Conservation (phyloP, 2,329 filamentous ascomycete species). For the Fusarium pilosicola region DNA sequence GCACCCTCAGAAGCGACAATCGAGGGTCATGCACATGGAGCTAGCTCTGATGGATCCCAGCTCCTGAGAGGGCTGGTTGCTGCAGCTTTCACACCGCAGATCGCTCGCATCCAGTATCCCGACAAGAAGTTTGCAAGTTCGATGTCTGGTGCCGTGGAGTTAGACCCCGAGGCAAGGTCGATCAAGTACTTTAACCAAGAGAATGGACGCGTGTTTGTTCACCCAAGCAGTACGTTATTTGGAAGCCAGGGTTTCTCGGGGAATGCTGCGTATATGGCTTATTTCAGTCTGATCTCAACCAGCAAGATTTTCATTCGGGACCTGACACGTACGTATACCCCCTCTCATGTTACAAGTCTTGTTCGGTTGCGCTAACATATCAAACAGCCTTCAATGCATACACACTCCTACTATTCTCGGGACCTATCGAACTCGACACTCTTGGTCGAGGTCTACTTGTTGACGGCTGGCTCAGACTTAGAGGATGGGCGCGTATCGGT, state of each 20-base stretch:
- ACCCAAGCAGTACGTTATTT: conserved; percentile 89
- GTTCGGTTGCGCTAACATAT: conserved; percentile 6
- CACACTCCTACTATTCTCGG: conserved; percentile 87
- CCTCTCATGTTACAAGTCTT: background rate
- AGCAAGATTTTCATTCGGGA: conserved; percentile 93
- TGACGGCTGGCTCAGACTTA: conserved; percentile 86
- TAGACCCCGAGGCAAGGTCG: conserved; percentile 89
- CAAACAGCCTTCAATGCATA: conserved; percentile 87
- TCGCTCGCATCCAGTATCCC: conserved; percentile 91
- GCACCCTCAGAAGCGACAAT: conserved; percentile 51
- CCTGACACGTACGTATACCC: conserved; percentile 75
- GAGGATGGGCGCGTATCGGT: conserved; percentile 94
- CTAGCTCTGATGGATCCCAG: conserved; percentile 48
- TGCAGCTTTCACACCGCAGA: conserved; percentile 82
- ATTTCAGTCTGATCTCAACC: conserved; percentile 92
- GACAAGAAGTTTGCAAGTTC: conserved; percentile 94
- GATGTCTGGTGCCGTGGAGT: conserved; percentile 87
- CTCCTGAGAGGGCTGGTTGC: conserved; percentile 77
- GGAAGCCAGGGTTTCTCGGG: conserved; percentile 81
- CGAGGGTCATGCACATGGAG: conserved; percentile 36
- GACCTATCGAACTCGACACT: conserved; percentile 86
- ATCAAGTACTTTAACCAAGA: conserved; percentile 94
- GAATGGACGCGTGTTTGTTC: conserved; percentile 89
- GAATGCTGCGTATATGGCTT: conserved; percentile 81
- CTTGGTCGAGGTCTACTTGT: conserved; percentile 87